These are phyloP conservation scores for Arthrinium phaeospermum DNA, from an alignment of 2,329 filamentous ascomycete species.

Conservation along the genomic window DNA sequence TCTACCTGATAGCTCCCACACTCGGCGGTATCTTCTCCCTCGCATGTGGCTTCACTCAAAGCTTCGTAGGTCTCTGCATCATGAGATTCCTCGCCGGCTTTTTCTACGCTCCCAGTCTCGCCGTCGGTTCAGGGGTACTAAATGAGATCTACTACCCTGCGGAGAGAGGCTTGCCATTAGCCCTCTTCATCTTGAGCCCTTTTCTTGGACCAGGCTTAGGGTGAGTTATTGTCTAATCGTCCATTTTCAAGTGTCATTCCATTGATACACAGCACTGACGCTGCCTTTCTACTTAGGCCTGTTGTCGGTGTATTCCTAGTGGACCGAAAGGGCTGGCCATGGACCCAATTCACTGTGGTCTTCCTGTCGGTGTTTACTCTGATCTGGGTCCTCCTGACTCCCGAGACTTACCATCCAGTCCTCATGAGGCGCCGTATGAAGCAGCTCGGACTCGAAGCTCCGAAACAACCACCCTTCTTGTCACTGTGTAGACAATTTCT, in stretches of 20 bases:
- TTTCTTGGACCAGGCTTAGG: slow-evolving; percentile 59
- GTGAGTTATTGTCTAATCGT: slow-evolving; percentile 38
- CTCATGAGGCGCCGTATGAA: slow-evolving; percentile 46
- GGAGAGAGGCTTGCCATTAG: slow-evolving; percentile 49
- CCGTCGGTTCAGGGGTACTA: slow-evolving; percentile 56
- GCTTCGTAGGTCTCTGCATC: slow-evolving; percentile 56
- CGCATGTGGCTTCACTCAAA: slow-evolving; percentile 57
- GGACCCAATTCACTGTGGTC: slow-evolving; percentile 58
- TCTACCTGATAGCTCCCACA: slow-evolving; percentile 54
- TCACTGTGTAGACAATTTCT: slow-evolving; percentile 42
- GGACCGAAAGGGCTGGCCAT: slow-evolving; percentile 54
- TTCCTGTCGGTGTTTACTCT: slow-evolving; percentile 50
- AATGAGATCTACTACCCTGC: slow-evolving; percentile 53
- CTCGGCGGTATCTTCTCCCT: slow-evolving; percentile 61
- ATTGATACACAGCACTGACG: slow-evolving; percentile 23
- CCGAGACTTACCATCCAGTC: slow-evolving; percentile 64
- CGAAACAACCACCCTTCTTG: slow-evolving; percentile 31
- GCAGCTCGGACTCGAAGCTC: slow-evolving; percentile 39
- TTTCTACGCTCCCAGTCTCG: slow-evolving; percentile 53
- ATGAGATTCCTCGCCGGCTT: slow-evolving; percentile 64
- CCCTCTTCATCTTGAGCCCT: slow-evolving; percentile 55
- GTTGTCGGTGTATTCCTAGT: slow-evolving; percentile 56
- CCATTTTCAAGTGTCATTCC: background rate
- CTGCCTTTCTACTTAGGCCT: slow-evolving; percentile 39
- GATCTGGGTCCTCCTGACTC: slow-evolving; percentile 45